These are phyloP conservation scores for Tolypocladium paradoxum DNA, from an alignment of 2,329 filamentous ascomycete species.

Conservation along the genomic window DNA sequence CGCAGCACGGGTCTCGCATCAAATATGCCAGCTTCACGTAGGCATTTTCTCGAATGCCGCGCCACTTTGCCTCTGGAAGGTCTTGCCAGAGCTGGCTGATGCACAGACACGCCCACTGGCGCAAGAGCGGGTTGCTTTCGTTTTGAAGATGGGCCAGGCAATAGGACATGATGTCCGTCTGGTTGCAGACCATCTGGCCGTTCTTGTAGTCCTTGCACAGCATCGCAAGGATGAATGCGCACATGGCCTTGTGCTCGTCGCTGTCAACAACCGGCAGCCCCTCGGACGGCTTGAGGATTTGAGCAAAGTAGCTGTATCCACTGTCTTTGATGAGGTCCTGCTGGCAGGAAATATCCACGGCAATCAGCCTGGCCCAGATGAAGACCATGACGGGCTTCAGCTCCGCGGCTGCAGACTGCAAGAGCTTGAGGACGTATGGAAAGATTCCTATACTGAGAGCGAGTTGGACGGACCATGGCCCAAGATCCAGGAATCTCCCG, in stretches of 20 bases:
- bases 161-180: slow-evolving; percentile 79
- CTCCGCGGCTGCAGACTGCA: slow-evolving; percentile 90
- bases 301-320: slow-evolving; percentile 93
- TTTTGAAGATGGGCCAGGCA: slow-evolving; percentile 78
- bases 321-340: slow-evolving; percentile 92
- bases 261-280: slow-evolving; percentile 77
- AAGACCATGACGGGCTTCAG: slow-evolving; percentile 98
- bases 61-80: slow-evolving; percentile 88
- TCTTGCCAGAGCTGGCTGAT: slow-evolving; percentile 91
- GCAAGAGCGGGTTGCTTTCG: slow-evolving; percentile 73
- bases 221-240: slow-evolving; percentile 93
- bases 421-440: slow-evolving; percentile 91
- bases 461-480: slow-evolving; percentile 97
- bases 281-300: slow-evolving; percentile 77
- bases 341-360: slow-evolving; percentile 89
- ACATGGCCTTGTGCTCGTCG: slow-evolving; percentile 97
- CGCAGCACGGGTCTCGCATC: slow-evolving; percentile 75
- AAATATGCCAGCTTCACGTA: slow-evolving; percentile 72
- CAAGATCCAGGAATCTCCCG: slow-evolving; percentile 87
- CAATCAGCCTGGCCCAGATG: slow-evolving; percentile 93
- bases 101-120: slow-evolving; percentile 94
- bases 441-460: slow-evolving; percentile 97
- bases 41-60: slow-evolving; percentile 81
- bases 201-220: slow-evolving; percentile 92
- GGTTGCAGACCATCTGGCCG: slow-evolving; percentile 84